Percentiles rank a stretch among this genome's conserved stretches.
phyloP scores from a whole-genome alignment of 2,329 filamentous ascomycete genomes.

The Sordariomycetes sp. region DNA sequence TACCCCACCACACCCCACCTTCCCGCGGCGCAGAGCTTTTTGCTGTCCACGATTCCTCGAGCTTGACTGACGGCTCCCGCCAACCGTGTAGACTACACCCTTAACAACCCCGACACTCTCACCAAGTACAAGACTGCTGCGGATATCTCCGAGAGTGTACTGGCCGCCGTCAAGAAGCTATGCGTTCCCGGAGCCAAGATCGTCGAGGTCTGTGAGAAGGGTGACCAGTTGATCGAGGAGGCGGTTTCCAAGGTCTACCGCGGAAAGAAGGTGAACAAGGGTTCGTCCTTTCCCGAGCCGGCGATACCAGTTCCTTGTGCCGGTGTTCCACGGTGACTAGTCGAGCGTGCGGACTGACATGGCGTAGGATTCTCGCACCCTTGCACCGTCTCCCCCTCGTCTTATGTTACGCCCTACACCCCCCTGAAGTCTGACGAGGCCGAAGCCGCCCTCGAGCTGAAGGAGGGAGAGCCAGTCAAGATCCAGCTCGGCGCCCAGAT shows the following conservation, averaged over 20 bases:
- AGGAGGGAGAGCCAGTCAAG: constrained; percentile 83
- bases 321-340: background rate
- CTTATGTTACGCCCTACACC: constrained; percentile 94
- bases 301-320: background rate
- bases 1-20: constrained; percentile 4
- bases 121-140: constrained; percentile 99
- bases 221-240: constrained; percentile 88
- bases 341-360: background rate
- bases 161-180: constrained; percentile 68
- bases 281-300: constrained; percentile 26
- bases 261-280: constrained; percentile 94
- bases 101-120: constrained; percentile 86
- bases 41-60: background rate
- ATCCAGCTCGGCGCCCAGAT: constrained; percentile 99
- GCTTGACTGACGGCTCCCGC: constrained; percentile 1
- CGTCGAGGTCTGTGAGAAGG: constrained; percentile 86
- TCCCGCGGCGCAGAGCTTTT: background rate
- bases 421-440: constrained; percentile 77
- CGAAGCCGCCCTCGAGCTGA: constrained; percentile 70
- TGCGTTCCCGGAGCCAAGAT: constrained; percentile 84
- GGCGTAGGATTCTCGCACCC: constrained; percentile 74
- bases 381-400: constrained; percentile 86
- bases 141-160: constrained; percentile 89
- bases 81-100: constrained; percentile 60
- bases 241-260: constrained; percentile 95